A percentile compares a stretch with the other conserved stretches of the same genome.
Conservation (phyloP, 2,329 filamentous ascomycete genomes). For the Aspergillus intermedius region DNA sequence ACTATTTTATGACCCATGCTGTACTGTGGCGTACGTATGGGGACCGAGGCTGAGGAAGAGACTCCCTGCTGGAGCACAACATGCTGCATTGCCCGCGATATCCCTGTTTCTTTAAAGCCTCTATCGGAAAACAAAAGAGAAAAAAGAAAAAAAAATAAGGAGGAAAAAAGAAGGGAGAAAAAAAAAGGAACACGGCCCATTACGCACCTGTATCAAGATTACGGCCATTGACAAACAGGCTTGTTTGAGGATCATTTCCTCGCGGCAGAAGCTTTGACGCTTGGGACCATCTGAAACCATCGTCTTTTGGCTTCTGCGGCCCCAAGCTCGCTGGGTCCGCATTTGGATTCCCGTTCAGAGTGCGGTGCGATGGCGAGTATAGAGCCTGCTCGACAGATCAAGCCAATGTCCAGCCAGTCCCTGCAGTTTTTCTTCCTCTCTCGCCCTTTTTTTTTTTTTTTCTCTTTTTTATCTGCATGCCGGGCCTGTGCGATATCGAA, state of each 20-base stretch:
- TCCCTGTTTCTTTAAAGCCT: not conserved
- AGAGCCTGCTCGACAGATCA: not conserved
- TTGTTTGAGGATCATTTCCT: slow-evolving; percentile 2
- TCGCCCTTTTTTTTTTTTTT: slow-evolving; percentile 10
- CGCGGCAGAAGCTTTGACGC: slow-evolving; percentile 11
- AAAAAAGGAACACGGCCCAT: not conserved
- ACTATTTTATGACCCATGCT: not conserved
- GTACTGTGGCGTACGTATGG: too few relatives aligned
- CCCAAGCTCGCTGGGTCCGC: slow-evolving; percentile 13
- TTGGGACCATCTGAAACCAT: slow-evolving; percentile 20
- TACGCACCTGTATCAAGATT: not conserved
- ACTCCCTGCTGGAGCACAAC: not conserved
- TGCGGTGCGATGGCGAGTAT: not conserved
- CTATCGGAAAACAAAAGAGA: not conserved
- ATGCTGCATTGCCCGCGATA: not conserved
- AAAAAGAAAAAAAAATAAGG: not conserved
- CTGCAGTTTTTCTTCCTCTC: slow-evolving; percentile 12
- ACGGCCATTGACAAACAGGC: not conserved
- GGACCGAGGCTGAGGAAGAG: too few relatives aligned
- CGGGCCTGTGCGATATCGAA: slow-evolving; percentile 16
- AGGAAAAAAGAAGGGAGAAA: not conserved
- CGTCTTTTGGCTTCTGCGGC: slow-evolving; percentile 14
- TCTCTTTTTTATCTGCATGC: slow-evolving; percentile 12
- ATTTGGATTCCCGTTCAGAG: not conserved
- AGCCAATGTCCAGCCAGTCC: slow-evolving; percentile 5